Percentiles rank a stretch among this genome's conserved stretches.
Evolutionary conservation across 805 yeast species (phyloP).

Genomic region (Candida gorgasii): DNA sequence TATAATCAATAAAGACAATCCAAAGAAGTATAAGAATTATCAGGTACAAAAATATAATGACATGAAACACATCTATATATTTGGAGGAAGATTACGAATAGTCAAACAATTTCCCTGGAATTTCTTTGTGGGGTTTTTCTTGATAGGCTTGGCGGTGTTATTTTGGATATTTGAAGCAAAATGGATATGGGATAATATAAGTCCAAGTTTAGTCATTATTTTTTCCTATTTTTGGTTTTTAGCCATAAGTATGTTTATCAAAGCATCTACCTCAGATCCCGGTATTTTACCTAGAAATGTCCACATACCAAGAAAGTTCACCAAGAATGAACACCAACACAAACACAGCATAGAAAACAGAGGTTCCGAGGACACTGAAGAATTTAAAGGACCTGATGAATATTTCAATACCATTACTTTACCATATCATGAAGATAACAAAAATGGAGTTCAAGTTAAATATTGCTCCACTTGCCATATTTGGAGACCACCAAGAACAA

Average conservation of each 20-base stretch:
- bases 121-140: slow-evolving; percentile 30
- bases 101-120: slow-evolving; percentile 43
- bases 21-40: slow-evolving; percentile 30
- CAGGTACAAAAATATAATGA: slow-evolving; percentile 37
- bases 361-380: background rate
- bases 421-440: slow-evolving; percentile 39
- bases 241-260: slow-evolving; percentile 48
- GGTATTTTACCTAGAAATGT: slow-evolving; percentile 69
- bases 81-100: slow-evolving; percentile 66
- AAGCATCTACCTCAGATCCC: slow-evolving; percentile 64
- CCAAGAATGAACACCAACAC: background rate
- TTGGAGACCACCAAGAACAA: slow-evolving; percentile 72
- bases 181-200: slow-evolving; percentile 58
- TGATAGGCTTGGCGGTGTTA: slow-evolving; percentile 51
- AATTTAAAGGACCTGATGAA: slow-evolving; percentile 52
- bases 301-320: slow-evolving; percentile 43
- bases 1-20: slow-evolving; percentile 3
- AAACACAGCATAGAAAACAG: background rate
- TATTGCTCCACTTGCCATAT: slow-evolving; percentile 55
- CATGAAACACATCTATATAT: slow-evolving; percentile 47
- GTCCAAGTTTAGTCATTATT: slow-evolving; percentile 56
- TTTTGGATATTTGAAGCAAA: slow-evolving; percentile 47
- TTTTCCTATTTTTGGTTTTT: slow-evolving; percentile 61
- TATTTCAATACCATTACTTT: slow-evolving; percentile 51
- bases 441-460: slow-evolving; percentile 45